Percentiles rank a stretch among this genome's conserved stretches.
Evolutionary conservation across 176 grass and related monocot genomes (phyloP).

Genomic region (sorghum (Sorghum bicolor)): DNA sequence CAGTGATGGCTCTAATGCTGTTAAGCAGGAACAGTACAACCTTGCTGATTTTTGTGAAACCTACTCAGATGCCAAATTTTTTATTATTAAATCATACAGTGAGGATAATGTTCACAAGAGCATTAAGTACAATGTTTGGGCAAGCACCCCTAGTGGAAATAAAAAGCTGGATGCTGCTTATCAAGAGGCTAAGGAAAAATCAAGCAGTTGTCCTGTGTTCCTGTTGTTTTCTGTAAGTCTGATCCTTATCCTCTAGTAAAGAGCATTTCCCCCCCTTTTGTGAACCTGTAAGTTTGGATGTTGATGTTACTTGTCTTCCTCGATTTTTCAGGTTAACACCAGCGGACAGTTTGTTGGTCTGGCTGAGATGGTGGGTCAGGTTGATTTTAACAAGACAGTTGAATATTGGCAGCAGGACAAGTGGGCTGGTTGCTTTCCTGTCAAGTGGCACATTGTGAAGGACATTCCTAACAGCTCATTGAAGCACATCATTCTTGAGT

Average conservation of each 20-base stretch:
- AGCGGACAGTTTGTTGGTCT: constrained; percentile 79
- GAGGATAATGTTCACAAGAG: background rate
- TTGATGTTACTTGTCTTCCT: constrained; percentile 7
- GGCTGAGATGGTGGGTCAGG: constrained; percentile 66
- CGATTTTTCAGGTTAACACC: constrained; percentile 53
- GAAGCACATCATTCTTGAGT: constrained; percentile 75
- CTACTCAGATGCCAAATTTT: constrained; percentile 58
- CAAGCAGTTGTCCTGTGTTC: constrained; percentile 50
- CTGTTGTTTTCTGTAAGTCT: constrained; percentile 84
- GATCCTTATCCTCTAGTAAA: background rate
- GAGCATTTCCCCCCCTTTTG: background rate
- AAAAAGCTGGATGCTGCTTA: constrained; percentile 76
- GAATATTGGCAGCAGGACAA: constrained; percentile 92
- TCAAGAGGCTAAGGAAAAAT: constrained; percentile 59
- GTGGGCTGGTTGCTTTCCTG: constrained; percentile 79
- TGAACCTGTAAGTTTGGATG: constrained; percentile 1
- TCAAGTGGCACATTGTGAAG: constrained; percentile 93
- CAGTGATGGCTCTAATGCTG: constrained; percentile 25
- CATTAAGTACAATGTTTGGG: background rate
- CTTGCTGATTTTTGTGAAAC: constrained; percentile 60
- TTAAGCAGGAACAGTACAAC: constrained; percentile 62
- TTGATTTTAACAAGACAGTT: constrained; percentile 83
- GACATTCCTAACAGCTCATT: constrained; percentile 72
- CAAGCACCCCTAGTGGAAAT: constrained; percentile 40
- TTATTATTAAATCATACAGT: background rate